Conservation (phyloP, 768 basidiomycete genomes). For the Pleurotus djamor region DNA sequence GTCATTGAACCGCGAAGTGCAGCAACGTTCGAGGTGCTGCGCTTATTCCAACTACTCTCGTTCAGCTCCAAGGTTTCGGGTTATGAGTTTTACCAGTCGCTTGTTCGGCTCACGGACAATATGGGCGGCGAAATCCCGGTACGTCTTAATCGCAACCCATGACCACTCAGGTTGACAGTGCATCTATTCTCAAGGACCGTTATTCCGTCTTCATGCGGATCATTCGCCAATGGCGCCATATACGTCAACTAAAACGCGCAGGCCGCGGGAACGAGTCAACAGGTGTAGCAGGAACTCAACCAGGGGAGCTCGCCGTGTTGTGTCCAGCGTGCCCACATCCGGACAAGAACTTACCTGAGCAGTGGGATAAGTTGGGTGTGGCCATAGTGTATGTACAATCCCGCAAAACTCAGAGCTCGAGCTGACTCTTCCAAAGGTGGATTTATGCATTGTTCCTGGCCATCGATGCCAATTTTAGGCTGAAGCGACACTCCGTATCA, state of each 20-base stretch:
- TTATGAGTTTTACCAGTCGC: constrained; percentile 15
- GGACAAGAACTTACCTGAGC: constrained; percentile 11
- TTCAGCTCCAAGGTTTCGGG: constrained; percentile 17
- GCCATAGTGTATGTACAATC: background rate
- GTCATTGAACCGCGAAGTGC: constrained; percentile 15
- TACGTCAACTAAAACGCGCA: background rate
- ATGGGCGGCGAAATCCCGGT: background rate
- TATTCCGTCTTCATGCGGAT: background rate
- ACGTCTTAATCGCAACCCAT: background rate
- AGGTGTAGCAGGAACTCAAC: background rate
- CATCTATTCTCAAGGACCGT: background rate
- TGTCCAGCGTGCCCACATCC: constrained; percentile 24
- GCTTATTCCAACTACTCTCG: constrained; percentile 16
- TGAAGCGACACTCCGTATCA: constrained; percentile 12
- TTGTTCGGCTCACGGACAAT: constrained; percentile 13
- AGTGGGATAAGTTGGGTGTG: background rate
- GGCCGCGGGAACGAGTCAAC: background rate
- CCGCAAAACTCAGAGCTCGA: too few relatives aligned
- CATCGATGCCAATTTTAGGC: constrained; percentile 23
- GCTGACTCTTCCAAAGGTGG: too few relatives aligned
- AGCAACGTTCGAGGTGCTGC: constrained; percentile 15
- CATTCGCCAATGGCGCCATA: background rate
- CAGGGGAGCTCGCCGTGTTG: background rate
- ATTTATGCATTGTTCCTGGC: constrained; percentile 20
- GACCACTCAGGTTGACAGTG: background rate